Percentiles rank a stretch among this genome's conserved stretches.
Evolutionary conservation across 805 yeast genomes (phyloP).

Genomic region (Lachancea lanzarotensis): DNA sequence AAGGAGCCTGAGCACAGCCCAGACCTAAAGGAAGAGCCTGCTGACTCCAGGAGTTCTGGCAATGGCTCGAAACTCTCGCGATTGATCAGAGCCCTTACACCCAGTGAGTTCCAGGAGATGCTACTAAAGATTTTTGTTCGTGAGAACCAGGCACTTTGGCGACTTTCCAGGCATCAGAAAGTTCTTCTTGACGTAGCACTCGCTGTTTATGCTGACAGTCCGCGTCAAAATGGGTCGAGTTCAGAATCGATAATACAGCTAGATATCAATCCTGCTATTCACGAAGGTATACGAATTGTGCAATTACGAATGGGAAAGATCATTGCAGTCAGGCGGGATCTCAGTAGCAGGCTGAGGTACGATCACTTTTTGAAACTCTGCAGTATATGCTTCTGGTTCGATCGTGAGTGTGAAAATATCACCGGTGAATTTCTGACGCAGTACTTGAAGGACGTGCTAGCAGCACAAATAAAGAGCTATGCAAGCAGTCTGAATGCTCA

Average conservation of each 20-base stretch:
- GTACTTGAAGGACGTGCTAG: conserved; percentile 60
- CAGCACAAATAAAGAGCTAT: conserved; percentile 59
- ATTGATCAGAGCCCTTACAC: conserved; percentile 56
- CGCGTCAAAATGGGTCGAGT: conserved; percentile 16
- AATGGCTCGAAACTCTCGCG: conserved; percentile 38
- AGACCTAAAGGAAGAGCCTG: conserved; percentile 3
- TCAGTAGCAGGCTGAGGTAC: conserved; percentile 50
- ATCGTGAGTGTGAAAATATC: conserved; percentile 76
- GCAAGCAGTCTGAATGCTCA: conserved; percentile 48
- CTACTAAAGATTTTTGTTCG: conserved; percentile 51
- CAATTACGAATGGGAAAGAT: conserved; percentile 75
- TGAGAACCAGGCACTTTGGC: conserved; percentile 63
- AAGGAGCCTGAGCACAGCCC: conserved; percentile 26
- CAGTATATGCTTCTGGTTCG: conserved; percentile 58
- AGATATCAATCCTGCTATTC: conserved; percentile 61
- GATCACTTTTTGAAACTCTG: conserved; percentile 63
- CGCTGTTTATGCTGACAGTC: conserved; percentile 33
- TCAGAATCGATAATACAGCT: conserved; percentile 45
- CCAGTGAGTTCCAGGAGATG: conserved; percentile 71
- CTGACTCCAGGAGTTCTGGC: conserved; percentile 23
- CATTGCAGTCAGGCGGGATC: conserved; percentile 67
- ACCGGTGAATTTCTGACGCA: conserved; percentile 57
- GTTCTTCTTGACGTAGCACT: conserved; percentile 65
- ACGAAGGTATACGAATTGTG: conserved; percentile 59
- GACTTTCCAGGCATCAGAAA: conserved; percentile 75